phyloP scores from a whole-genome alignment of 768 basidiomycete genomes.

The Amylocystis lapponica region DNA sequence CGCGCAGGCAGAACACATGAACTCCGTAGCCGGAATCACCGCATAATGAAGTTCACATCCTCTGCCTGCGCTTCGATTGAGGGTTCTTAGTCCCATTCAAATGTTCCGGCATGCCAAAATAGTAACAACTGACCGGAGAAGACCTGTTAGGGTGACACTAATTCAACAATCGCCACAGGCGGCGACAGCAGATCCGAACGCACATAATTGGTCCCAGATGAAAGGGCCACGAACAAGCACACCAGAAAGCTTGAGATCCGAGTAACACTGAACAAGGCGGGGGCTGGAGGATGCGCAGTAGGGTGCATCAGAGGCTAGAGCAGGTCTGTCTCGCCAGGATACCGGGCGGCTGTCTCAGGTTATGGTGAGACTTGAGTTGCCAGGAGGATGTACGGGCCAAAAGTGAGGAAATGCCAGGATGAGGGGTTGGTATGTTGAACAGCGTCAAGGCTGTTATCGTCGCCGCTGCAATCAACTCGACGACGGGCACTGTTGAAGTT shows the following conservation, averaged over 20 bases:
- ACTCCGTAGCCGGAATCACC: constrained; percentile 1
- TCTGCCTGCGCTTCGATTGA: not conserved
- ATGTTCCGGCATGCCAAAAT: not conserved
- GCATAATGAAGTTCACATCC: not conserved
- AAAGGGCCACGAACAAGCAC: constrained; percentile 53
- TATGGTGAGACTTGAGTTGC: too few relatives aligned
- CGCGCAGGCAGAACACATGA: not conserved
- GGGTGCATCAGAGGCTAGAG: constrained; percentile 5
- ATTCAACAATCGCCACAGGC: not conserved
- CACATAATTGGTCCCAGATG: constrained; percentile 75
- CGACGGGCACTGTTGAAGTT: too few relatives aligned
- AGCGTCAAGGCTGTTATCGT: too few relatives aligned
- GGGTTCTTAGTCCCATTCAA: not conserved
- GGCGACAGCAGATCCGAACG: constrained; percentile 20
- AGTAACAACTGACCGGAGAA: constrained; percentile 26
- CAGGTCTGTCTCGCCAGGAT: too few relatives aligned
- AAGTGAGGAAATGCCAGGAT: too few relatives aligned
- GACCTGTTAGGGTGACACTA: constrained; percentile 21
- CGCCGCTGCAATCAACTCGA: too few relatives aligned
- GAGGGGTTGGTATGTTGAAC: too few relatives aligned
- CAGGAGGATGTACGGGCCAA: too few relatives aligned
- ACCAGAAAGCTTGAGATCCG: constrained; percentile 32
- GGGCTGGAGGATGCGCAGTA: constrained; percentile 7
- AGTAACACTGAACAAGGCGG: constrained; percentile 12
- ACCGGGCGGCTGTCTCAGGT: too few relatives aligned